Evolutionary conservation across 345 rosid species (phyloP).

Genomic region (Hypericum perforatum): DNA sequence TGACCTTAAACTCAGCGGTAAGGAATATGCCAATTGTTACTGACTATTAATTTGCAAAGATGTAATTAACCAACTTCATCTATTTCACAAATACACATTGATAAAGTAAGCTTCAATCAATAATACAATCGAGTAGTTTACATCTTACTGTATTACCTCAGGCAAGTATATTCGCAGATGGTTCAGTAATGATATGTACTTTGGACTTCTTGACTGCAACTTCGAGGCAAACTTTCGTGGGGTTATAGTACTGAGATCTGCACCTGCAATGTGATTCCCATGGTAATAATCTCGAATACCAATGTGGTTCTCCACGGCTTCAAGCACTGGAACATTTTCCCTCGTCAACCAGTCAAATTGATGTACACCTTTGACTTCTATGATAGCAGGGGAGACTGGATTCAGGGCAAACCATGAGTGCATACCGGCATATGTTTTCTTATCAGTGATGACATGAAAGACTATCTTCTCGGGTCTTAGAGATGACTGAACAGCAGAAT

Average conservation of each 20-base stretch:
- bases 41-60: too few species aligned
- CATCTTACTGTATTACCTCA: slow-evolving; percentile 32
- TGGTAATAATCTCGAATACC: slow-evolving; percentile 47
- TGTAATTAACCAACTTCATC: neutral
- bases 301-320: slow-evolving; percentile 65
- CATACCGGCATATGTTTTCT: slow-evolving; percentile 87
- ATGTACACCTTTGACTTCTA: slow-evolving; percentile 90
- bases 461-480: slow-evolving; percentile 60
- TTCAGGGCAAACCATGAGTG: slow-evolving; percentile 91
- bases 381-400: slow-evolving; percentile 49
- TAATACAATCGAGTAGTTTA: neutral
- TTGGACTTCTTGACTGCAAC: slow-evolving; percentile 49
- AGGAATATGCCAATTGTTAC: too few species aligned
- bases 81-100: slow-evolving; percentile 2
- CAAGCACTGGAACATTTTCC: slow-evolving; percentile 56
- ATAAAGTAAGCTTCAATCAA: too few species aligned
- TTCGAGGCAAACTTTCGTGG: slow-evolving; percentile 5
- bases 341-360: slow-evolving; percentile 85
- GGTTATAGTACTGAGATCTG: neutral
- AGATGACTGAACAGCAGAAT: slow-evolving; percentile 57
- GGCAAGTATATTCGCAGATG: slow-evolving; percentile 77
- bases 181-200: slow-evolving; percentile 63
- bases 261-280: slow-evolving; percentile 4
- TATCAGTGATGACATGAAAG: slow-evolving; percentile 85
- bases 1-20: too few species aligned